Percentiles rank a stretch among this genome's conserved stretches.
phyloP scores from a whole-genome alignment of 306 rosid species.

The Notholithocarpus densiflorus region DNA sequence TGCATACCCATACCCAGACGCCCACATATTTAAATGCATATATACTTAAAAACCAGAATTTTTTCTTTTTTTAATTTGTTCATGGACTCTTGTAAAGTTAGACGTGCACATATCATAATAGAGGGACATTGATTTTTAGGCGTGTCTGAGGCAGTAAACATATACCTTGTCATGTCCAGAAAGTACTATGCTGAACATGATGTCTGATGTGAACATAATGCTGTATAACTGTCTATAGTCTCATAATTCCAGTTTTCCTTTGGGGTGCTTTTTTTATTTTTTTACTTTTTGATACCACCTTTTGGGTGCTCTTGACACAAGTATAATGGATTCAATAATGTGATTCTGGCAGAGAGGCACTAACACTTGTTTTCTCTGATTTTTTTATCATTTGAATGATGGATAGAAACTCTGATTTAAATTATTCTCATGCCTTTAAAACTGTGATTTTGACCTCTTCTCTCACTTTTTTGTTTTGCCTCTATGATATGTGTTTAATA shows the following conservation, averaged over 20 bases:
- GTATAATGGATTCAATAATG: neutral
- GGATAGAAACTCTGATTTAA: neutral
- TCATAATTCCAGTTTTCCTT: neutral
- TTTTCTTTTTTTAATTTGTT: too few relatives aligned
- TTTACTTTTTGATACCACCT: too few relatives aligned
- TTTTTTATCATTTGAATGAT: too few relatives aligned
- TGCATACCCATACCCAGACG: neutral
- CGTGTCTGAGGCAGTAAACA: neutral
- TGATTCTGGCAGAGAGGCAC: neutral
- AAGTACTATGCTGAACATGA: neutral
- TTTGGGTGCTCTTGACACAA: neutral
- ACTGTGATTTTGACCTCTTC: neutral
- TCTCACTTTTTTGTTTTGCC: neutral
- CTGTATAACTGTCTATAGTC: neutral
- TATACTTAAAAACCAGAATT: neutral
- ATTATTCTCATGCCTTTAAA: neutral
- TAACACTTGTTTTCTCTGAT: neutral
- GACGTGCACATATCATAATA: neutral
- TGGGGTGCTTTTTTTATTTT: neutral
- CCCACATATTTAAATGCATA: neutral
- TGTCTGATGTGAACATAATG: neutral
- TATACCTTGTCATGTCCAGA: neutral
- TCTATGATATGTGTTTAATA: neutral
- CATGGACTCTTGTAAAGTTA: neutral
- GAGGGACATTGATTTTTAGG: neutral